Evolutionary conservation across 768 basidiomycete genomes (phyloP).

Genomic region (Tulasnella sp.): DNA sequence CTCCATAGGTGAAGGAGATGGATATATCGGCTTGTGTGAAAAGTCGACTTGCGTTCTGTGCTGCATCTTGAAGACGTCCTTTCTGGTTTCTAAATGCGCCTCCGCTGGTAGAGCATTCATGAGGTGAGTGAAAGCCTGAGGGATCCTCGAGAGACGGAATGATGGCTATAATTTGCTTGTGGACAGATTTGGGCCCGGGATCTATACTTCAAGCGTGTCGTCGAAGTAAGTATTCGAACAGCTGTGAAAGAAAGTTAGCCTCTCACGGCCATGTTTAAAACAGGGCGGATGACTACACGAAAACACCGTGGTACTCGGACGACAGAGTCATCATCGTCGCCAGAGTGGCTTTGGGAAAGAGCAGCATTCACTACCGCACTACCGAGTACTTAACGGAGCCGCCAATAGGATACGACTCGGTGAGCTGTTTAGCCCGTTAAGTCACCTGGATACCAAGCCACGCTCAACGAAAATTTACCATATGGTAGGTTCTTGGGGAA

Average conservation of each 20-base stretch:
- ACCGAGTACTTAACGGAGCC: not conserved
- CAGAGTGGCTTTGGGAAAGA: not conserved
- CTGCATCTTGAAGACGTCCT: constrained; percentile 1
- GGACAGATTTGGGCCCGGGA: not conserved
- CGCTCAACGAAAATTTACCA: not conserved
- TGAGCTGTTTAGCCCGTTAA: not conserved
- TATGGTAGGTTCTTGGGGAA: not conserved
- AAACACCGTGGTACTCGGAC: not conserved
- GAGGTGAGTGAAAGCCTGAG: not conserved
- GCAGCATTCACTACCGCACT: not conserved
- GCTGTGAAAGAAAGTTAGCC: not conserved
- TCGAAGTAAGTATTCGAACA: not conserved
- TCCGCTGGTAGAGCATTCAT: not conserved
- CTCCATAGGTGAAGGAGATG: not conserved
- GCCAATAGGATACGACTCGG: constrained; percentile 3
- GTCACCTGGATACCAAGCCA: too few species aligned
- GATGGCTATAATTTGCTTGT: not conserved
- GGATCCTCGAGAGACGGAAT: too few species aligned
- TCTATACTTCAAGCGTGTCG: constrained; percentile 10
- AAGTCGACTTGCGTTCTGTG: not conserved
- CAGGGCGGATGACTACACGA: constrained; percentile 20
- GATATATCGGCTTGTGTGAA: not conserved
- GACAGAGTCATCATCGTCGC: constrained; percentile 1
- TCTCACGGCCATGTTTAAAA: not conserved
- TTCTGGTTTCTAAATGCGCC: not conserved